phyloP scores from a whole-genome alignment of 768 basidiomycete species.

The Podaxis carcinomalis region DNA sequence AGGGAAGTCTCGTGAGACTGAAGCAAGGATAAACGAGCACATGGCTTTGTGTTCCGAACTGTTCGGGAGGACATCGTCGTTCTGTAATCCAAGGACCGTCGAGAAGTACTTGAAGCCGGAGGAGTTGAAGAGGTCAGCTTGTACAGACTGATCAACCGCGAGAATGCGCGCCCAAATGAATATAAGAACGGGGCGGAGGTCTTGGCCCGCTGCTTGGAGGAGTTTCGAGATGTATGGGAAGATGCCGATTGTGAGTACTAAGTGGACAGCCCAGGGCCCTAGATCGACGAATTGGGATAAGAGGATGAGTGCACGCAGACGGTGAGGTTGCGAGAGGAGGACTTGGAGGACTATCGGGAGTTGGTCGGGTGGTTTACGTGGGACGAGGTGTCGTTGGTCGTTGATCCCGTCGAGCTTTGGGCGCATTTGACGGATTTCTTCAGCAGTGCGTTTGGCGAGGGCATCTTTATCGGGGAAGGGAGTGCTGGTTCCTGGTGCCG shows the following conservation, averaged over 20 bases:
- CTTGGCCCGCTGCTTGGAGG: conserved; percentile 89
- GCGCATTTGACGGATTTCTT: conserved; percentile 26
- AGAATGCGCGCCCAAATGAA: conserved; percentile 99
- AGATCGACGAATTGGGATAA: conserved; percentile 97
- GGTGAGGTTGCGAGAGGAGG: conserved; percentile 91
- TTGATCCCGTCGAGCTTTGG: conserved; percentile 11
- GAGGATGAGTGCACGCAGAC: conserved; percentile 90
- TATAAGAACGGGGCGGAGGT: conserved; percentile 95
- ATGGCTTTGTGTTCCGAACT: conserved; percentile 95
- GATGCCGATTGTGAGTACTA: conserved; percentile 94
- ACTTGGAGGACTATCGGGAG: conserved; percentile 98
- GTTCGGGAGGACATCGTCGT: conserved; percentile 81
- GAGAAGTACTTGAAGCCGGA: conserved; percentile 86
- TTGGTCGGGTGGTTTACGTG: conserved; percentile 92
- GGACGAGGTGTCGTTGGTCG: conserved; percentile 51
- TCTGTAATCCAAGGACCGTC: conserved; percentile 63
- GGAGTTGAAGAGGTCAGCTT: conserved; percentile 82
- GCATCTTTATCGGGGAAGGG: conserved; percentile 13
- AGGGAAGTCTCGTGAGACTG: conserved; percentile 86
- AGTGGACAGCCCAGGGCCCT: conserved; percentile 97
- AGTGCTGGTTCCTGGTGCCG: not conserved
- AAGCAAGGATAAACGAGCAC: conserved; percentile 94
- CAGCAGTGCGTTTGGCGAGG: conserved; percentile 22
- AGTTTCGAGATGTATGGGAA: conserved; percentile 98
- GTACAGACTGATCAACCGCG: conserved; percentile 92